A percentile compares a stretch with the other conserved stretches of the same genome.
Conservation (phyloP, 148 eudicot species). For the Polygonum aviculare region DNA sequence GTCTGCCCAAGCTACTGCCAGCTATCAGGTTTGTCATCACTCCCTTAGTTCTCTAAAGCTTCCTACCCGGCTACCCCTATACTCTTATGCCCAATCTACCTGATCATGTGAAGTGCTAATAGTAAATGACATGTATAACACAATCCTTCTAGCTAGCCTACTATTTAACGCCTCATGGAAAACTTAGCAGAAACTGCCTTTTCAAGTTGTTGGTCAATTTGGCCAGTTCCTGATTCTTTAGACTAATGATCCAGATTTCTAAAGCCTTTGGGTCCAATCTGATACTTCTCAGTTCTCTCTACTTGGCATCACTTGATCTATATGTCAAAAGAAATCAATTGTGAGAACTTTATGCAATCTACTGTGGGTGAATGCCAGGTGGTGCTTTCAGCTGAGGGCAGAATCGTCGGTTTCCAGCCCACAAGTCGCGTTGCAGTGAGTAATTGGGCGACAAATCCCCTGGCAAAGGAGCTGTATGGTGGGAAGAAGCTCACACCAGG, state of each 20-base stretch:
- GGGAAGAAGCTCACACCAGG: conserved; percentile 65
- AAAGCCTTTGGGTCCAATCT: not conserved
- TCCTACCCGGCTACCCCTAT: not conserved
- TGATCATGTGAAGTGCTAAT: not conserved
- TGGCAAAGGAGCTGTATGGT: conserved; percentile 64
- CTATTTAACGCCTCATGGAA: not conserved
- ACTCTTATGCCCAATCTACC: not conserved
- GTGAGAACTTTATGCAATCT: not conserved
- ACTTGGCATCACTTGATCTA: not conserved
- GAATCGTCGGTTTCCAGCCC: conserved; percentile 73
- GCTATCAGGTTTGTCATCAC: conserved; percentile 59
- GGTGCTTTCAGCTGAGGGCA: conserved; percentile 55
- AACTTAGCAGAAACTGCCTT: not conserved
- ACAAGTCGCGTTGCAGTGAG: conserved; percentile 67
- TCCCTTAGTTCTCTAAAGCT: not conserved
- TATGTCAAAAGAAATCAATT: not conserved
- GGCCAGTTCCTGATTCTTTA: not conserved
- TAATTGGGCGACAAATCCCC: conserved; percentile 78
- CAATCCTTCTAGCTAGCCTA: not conserved
- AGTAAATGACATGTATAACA: not conserved
- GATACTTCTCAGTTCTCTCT: not conserved
- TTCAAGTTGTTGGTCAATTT: not conserved
- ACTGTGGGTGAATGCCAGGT: conserved; percentile 36
- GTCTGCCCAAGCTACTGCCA: conserved; percentile 46
- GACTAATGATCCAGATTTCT: not conserved